These are phyloP conservation scores for Friedmanniomyces simplex DNA, from an alignment of 495 filamentous ascomycete species.

Conservation along the genomic window DNA sequence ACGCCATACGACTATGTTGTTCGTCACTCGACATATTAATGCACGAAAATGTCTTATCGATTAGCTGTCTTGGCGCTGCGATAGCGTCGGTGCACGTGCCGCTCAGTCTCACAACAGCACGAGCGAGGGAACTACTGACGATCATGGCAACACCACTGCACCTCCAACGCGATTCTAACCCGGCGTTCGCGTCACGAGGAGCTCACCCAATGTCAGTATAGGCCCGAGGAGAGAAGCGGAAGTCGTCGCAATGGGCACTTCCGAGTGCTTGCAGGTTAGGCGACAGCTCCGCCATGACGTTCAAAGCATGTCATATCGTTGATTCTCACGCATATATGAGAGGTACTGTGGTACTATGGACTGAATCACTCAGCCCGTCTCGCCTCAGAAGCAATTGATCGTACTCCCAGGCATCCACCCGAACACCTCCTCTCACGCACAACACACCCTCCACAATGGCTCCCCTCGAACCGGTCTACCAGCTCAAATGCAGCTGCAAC, in stretches of 20 bases:
- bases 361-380: no score
- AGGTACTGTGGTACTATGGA: no score
- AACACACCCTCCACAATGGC: background rate
- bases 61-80: background rate
- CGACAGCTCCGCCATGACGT: background rate
- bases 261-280: background rate
- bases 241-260: background rate
- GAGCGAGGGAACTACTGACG: no score
- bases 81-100: no score
- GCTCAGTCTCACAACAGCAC: no score
- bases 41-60: background rate
- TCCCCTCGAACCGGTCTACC: slow-evolving; percentile 34
- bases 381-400: background rate
- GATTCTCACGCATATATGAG: background rate
- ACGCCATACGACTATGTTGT: background rate
- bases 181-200: no score
- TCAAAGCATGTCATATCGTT: background rate
- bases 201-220: no score
- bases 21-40: background rate
- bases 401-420: background rate
- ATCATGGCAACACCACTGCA: no score
- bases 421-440: background rate
- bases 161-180: no score
- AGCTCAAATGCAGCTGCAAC: slow-evolving; percentile 44
- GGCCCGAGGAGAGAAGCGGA: no score